Evolutionary conservation across 352 stramenopile genomes (phyloP).

Genomic region (Phytopythium oedochilum): DNA sequence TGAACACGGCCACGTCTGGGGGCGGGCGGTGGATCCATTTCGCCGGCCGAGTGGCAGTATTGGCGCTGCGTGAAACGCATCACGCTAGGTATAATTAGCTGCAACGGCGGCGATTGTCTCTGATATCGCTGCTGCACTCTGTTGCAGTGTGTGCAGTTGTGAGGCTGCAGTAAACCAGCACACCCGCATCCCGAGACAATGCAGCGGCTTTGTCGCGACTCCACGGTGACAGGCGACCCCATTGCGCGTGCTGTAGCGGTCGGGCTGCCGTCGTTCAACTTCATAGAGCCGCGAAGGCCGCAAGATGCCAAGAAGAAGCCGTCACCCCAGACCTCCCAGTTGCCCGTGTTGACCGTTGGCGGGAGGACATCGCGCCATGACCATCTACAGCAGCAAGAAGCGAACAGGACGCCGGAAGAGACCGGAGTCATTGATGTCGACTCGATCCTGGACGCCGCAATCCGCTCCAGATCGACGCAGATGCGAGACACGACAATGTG

Average conservation of each 20-base stretch:
- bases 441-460: slow-evolving; percentile 14
- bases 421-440: background rate
- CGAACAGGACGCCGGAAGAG: background rate
- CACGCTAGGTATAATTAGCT: background rate
- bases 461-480: slow-evolving; percentile 9
- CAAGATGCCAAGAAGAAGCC: slow-evolving; percentile 5
- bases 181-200: background rate
- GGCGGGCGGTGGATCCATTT: background rate
- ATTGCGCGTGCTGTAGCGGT: slow-evolving; percentile 23
- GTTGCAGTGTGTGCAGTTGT: background rate
- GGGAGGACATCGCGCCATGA: background rate
- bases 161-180: background rate
- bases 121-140: background rate
- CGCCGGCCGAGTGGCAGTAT: background rate
- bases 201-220: background rate
- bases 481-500: slow-evolving; percentile 19
- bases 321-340: background rate
- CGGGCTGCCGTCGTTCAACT: slow-evolving; percentile 60
- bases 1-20: background rate
- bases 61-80: background rate
- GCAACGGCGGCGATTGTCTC: background rate
- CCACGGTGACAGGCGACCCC: background rate
- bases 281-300: slow-evolving; percentile 30
- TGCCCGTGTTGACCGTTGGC: background rate
- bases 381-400: background rate